Evolutionary conservation across 2,329 filamentous ascomycete genomes (phyloP), one percentile per base, ranked within the genome.

Genomic region (Dothidotthia symphoricarpi): DNA sequence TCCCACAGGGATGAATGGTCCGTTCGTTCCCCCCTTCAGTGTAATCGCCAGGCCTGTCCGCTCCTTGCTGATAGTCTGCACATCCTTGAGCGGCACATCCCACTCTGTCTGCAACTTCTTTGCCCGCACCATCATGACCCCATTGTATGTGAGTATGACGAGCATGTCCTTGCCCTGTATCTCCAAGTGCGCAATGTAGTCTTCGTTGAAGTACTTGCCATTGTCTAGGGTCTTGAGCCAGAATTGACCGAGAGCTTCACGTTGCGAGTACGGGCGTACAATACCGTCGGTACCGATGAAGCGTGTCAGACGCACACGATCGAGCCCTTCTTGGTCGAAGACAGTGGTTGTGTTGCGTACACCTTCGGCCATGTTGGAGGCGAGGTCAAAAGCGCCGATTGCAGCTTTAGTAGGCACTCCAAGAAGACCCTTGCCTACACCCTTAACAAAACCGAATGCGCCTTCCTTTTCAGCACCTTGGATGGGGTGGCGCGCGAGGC

Each of bases 191-290:
- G 90, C 94, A 65, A 98, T 93, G 71, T 98, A 98, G 63, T 88
- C 80, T 68, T 98, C 93, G 69, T 95, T 85, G 78, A 98, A 98
- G 75, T 91, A 97, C 66, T 90, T 93, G 45, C 93, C 93, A 50
- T 96, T 93, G 69, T 98, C 93, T 9, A 95, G 82, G 42, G 95
- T 95, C 76, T 98, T 98, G 49, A 98, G 82, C 94, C 93, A 98
- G 74, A 88, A 96, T 66, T 98, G 93, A 1, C 93, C 93, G 3
- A 98, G 81, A 0, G 93, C 90, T 73, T 98, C 93, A 31, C 93
- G 87, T 63, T 95, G 87, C 39, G 84, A 90, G 74, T 95, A 98
- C 0, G 93, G 90, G 3, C 91, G 85, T 24, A 98, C 90, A 43
- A 98, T 87, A 27, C 93, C 93, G 64, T 98, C 91, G 28, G 83